Evolutionary conservation across 192 early-diverging fungal genomes (phyloP), one percentile per base, ranked within the genome.

Genomic region (Haplosporangium gracile): DNA sequence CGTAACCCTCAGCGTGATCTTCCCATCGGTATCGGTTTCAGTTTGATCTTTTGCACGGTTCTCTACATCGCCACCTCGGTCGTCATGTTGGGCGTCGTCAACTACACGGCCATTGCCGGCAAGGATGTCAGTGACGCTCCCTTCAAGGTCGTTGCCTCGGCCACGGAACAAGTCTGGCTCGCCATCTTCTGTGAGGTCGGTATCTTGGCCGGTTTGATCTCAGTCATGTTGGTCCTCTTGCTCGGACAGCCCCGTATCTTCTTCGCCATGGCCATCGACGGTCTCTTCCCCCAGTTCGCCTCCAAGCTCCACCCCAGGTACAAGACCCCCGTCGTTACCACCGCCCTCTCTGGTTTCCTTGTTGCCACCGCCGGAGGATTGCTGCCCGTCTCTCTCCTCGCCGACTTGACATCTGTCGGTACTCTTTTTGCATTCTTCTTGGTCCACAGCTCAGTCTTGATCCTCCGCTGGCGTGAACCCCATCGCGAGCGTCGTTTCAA

Each of bases 231-330:
- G 20, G 89, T 94, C 42, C 70, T 92, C 73, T 79, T 97, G 69
- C 90, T 97, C 80, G 96, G 91, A 60, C 97, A 98, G 91, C 95
- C 96, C 16, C 96, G 97, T 77, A 96, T 98, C 60, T 95, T 97
- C 76, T 93, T 94, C 57, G 90, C 95, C 42, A 97, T 98, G 97
- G 95, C 97, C n/a, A 95, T 97, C 79, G 97, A 97, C 87, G 97
- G 97, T 36, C 88, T 98, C 78, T 90, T 97, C 75, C 96, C 97
- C 15, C 26, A 83, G n/a, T 70, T 93, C 24, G 94, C 97, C 60
- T 90, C 93, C 39, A 90, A 91, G 43, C 83, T 97, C 60, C 94
- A 97, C 83, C 93, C 91, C 24, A 80, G 88, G 6, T 94, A 95
- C 91, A 89, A 92, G 88, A 97, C 97, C 9, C 97, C 97, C 26